These are phyloP conservation scores for Daedalea quercina DNA, from an alignment of 768 basidiomycete genomes.

Conservation along the genomic window DNA sequence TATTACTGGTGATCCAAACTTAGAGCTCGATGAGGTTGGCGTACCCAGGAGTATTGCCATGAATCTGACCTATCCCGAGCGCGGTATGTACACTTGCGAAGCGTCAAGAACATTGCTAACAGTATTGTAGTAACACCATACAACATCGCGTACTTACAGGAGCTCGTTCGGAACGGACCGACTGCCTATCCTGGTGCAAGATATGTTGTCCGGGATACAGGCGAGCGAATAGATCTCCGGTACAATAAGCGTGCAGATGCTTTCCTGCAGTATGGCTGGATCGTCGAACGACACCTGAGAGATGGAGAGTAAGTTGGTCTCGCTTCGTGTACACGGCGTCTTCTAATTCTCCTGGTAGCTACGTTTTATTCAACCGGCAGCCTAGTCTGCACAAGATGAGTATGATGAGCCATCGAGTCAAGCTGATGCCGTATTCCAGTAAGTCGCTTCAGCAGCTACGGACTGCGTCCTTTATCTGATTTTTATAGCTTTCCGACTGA, in stretches of 20 bases:
- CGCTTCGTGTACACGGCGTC: not conserved
- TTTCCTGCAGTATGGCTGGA: conserved; percentile 96
- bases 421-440: conserved; percentile 98
- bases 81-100: conserved; percentile 48
- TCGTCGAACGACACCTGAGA: conserved; percentile 95
- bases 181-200: conserved; percentile 93
- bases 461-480: conserved; percentile 5
- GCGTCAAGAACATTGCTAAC: conserved; percentile 6
- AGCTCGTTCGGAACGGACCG: conserved; percentile 92
- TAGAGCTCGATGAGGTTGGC: conserved; percentile 94
- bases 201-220: conserved; percentile 95
- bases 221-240: conserved; percentile 92
- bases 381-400: conserved; percentile 99
- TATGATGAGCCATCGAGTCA: conserved; percentile 99
- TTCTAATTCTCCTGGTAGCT: conserved; percentile 38
- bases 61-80: conserved; percentile 95
- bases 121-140: conserved; percentile 81
- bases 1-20: conserved; percentile 97
- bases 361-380: conserved; percentile 95
- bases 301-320: conserved; percentile 84
- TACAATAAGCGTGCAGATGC: conserved; percentile 96
- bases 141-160: conserved; percentile 91
- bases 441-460: conserved; percentile 26
- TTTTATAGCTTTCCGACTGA: conserved; percentile 82
- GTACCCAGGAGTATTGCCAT: conserved; percentile 94